phyloP scores from a whole-genome alignment of 768 basidiomycete species.

The Lyophyllum decastes region DNA sequence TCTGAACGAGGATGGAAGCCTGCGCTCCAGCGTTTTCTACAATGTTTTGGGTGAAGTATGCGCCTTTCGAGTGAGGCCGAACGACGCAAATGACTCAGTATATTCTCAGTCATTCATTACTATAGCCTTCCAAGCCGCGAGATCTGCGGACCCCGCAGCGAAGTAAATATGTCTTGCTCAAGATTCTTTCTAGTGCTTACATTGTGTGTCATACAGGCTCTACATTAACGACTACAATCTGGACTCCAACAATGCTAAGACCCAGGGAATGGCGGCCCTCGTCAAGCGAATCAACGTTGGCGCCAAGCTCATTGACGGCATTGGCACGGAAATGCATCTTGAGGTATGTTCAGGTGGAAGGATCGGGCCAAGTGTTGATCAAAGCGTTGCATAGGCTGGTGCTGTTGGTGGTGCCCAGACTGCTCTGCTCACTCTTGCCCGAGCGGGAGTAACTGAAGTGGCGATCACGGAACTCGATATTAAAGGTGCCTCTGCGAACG shows the following conservation, averaged over 20 bases:
- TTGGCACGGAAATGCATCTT: conserved; percentile 44
- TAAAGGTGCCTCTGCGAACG: too few species aligned
- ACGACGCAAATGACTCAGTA: background rate
- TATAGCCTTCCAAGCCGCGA: conserved; percentile 52
- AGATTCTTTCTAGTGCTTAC: background rate
- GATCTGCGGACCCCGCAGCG: conserved; percentile 48
- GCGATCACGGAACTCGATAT: too few species aligned
- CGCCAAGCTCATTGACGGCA: conserved; percentile 8
- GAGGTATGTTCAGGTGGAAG: conserved; percentile 10
- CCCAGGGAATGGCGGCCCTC: conserved; percentile 37
- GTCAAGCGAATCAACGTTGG: conserved; percentile 36
- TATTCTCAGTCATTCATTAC: conserved; percentile 41
- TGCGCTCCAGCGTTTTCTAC: conserved; percentile 48
- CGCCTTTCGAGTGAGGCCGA: background rate
- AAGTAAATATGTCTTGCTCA: conserved; percentile 29
- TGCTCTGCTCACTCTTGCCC: conserved; percentile 45
- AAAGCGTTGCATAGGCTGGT: conserved; percentile 28
- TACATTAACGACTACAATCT: conserved; percentile 50
- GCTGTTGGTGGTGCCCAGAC: conserved; percentile 41
- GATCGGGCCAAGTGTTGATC: too few species aligned
- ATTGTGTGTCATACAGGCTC: conserved; percentile 24
- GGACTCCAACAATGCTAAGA: conserved; percentile 51
- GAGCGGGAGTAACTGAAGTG: too few species aligned
- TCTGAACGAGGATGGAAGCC: conserved; percentile 51
- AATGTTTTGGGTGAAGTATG: conserved; percentile 47